These are phyloP conservation scores for Xanthoconium stramineum DNA, from an alignment of 768 basidiomycete species.

Conservation along the genomic window DNA sequence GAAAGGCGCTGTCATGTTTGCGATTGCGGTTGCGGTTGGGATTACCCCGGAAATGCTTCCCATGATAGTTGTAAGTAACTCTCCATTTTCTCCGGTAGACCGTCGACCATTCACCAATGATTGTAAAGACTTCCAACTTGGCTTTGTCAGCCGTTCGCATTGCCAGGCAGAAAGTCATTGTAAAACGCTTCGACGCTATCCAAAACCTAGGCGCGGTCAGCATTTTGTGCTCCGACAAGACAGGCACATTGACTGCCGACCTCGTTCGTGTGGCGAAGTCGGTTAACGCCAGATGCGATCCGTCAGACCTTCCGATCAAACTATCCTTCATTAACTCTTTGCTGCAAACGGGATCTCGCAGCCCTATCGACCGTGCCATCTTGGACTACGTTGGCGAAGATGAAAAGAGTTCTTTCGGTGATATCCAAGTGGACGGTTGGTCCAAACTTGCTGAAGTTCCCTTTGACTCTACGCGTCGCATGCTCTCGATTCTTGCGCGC, in stretches of 20 bases:
- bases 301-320: constrained; percentile 23
- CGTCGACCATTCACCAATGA: constrained; percentile 22
- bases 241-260: constrained; percentile 52
- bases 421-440: constrained; percentile 20
- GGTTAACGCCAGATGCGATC: constrained; percentile 20
- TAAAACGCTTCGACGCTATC: constrained; percentile 60
- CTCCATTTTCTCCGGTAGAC: background rate
- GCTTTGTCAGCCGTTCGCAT: constrained; percentile 55
- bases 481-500: constrained; percentile 36
- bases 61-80: constrained; percentile 30
- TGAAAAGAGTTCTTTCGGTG: constrained; percentile 9
- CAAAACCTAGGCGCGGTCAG: constrained; percentile 58
- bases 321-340: constrained; percentile 32
- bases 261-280: constrained; percentile 36
- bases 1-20: constrained; percentile 31
- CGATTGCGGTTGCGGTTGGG: constrained; percentile 30
- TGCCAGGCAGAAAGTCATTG: constrained; percentile 57
- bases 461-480: constrained; percentile 35
- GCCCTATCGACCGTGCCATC: constrained; percentile 35
- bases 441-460: constrained; percentile 34
- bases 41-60: constrained; percentile 34
- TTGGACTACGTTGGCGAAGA: constrained; percentile 24
- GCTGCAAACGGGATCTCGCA: constrained; percentile 35
- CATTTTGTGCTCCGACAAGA: constrained; percentile 61
- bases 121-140: constrained; percentile 55